phyloP scores from a whole-genome alignment of 306 rosid species.

The Quercus berberidifolia region DNA sequence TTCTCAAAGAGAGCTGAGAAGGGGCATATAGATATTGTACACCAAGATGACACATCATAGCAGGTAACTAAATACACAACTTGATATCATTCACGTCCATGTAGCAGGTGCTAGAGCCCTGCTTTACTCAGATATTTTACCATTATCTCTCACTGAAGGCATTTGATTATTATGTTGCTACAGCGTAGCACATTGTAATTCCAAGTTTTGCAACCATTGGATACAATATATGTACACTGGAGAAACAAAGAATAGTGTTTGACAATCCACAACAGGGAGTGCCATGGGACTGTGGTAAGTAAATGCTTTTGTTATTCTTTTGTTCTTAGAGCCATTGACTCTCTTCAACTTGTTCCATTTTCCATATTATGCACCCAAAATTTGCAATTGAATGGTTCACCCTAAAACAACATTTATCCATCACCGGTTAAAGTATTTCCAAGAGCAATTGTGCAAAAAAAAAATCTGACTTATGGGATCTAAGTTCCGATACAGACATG shows the following conservation, averaged over 20 bases:
- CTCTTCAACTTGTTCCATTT: background rate
- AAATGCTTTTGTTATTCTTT: background rate
- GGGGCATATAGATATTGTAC: background rate
- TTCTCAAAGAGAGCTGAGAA: background rate
- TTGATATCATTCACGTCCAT: background rate
- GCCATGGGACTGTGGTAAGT: background rate
- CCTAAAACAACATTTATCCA: too few species aligned
- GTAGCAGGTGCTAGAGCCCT: background rate
- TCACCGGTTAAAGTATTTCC: too few species aligned
- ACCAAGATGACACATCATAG: background rate
- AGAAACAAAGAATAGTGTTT: background rate
- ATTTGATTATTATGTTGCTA: background rate
- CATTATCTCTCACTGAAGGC: background rate
- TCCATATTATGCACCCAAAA: background rate
- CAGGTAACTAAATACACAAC: background rate
- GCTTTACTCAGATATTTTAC: background rate
- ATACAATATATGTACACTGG: background rate
- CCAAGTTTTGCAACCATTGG: background rate
- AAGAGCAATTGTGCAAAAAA: too few species aligned
- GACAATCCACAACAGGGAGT: background rate
- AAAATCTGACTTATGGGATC: too few species aligned
- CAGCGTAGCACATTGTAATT: background rate
- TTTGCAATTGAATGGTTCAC: too few species aligned
- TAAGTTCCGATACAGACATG: too few species aligned
- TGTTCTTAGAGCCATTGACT: background rate